Conservation (phyloP, 2,329 filamentous ascomycete species). For the Monosporascus sp. region DNA sequence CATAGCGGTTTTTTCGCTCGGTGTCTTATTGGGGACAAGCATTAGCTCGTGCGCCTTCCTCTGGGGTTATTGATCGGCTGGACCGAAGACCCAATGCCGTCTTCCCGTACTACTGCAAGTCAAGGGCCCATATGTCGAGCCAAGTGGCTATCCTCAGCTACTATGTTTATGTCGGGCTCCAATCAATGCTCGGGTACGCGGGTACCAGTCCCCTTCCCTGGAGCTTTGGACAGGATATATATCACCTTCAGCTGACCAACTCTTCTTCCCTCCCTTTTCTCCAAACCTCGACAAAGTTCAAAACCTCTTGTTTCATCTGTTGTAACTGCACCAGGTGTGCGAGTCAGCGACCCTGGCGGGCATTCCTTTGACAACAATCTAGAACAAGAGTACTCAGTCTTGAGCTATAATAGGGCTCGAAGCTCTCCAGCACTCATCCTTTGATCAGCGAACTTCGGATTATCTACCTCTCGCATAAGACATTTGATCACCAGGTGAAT, state of each 20-base stretch:
- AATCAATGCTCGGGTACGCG: not conserved
- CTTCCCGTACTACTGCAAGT: not conserved
- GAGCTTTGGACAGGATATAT: not conserved
- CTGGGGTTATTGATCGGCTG: not conserved
- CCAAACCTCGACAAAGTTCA: not conserved
- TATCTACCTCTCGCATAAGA: not conserved
- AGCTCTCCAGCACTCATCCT: not conserved
- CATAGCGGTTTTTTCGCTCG: not conserved
- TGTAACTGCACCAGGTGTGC: not conserved
- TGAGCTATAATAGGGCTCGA: conserved; percentile 1
- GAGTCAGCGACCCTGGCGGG: not conserved
- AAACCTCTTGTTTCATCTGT: not conserved
- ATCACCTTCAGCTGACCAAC: not conserved
- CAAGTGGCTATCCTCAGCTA: not conserved
- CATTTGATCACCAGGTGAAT: not conserved
- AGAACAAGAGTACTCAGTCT: not conserved
- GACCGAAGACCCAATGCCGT: not conserved
- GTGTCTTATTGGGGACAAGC: not conserved
- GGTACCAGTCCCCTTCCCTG: not conserved
- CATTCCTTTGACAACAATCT: not conserved
- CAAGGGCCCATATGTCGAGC: not conserved
- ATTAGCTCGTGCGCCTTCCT: not conserved
- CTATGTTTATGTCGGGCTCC: not conserved
- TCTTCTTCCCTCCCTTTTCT: not conserved
- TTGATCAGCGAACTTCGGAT: not conserved